Conservation (phyloP, 2,329 filamentous ascomycete species). For the Diaporthe sp. region DNA sequence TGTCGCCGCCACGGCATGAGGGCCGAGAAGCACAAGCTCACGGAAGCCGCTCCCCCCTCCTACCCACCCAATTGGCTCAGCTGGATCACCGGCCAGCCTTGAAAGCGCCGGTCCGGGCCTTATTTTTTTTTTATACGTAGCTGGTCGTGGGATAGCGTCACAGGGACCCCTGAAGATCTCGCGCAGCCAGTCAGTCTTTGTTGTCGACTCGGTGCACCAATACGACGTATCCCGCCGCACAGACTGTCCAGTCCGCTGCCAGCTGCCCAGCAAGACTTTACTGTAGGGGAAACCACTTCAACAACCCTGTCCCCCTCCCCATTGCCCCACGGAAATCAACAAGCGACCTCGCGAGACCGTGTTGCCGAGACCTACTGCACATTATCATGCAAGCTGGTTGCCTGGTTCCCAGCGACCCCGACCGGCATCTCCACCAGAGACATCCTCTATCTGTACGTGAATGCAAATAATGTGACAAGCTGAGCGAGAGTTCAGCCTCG, state of each 20-base stretch:
- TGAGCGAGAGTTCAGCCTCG: not conserved
- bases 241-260: not conserved
- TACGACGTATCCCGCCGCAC: constrained; percentile 2
- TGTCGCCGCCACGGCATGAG: constrained; percentile 23
- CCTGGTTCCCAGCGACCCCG: not conserved
- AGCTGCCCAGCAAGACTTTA: not conserved
- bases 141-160: constrained; percentile 23
- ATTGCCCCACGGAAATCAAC: not conserved
- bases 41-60: not conserved
- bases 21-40: constrained; percentile 22
- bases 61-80: constrained; percentile 7
- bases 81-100: not conserved
- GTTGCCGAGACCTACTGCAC: constrained; percentile 11
- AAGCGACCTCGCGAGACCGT: constrained; percentile 22
- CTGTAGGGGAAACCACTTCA: not conserved
- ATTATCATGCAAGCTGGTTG: not conserved
- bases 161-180: constrained; percentile 27
- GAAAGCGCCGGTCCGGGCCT: constrained; percentile 22
- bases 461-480: not conserved
- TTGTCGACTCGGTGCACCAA: not conserved
- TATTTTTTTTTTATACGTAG: constrained; percentile 13
- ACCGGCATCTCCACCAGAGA: not conserved
- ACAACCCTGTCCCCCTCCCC: not conserved
- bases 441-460: not conserved
- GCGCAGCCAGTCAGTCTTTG: not conserved